Conservation (phyloP, 75 land plant genomes). For the Pseudotsuga menziesii region DNA sequence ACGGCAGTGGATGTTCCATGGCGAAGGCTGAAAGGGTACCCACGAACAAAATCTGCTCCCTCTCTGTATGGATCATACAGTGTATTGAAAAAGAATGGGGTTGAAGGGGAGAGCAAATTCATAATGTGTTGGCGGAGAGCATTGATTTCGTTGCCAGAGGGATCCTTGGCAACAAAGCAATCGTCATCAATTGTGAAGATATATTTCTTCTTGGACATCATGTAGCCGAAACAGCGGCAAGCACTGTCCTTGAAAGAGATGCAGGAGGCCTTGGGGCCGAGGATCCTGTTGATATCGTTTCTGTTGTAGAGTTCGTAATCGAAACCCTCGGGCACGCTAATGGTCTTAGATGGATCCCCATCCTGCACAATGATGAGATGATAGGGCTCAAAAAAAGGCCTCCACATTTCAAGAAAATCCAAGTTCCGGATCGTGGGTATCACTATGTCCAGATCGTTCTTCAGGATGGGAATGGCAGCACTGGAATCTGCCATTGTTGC, state of each 20-base stretch:
- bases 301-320: constrained; percentile 73
- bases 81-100: constrained; percentile 81
- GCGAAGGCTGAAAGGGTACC: constrained; percentile 80
- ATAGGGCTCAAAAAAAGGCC: constrained; percentile 62
- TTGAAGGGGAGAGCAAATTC: constrained; percentile 66
- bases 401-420: constrained; percentile 71
- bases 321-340: constrained; percentile 60
- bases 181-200: constrained; percentile 71
- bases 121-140: constrained; percentile 86
- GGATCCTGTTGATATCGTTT: constrained; percentile 58
- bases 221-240: constrained; percentile 67
- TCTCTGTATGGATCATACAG: constrained; percentile 75
- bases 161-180: constrained; percentile 81
- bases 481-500: background rate
- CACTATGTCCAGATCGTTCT: constrained; percentile 64
- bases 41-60: constrained; percentile 82
- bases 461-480: constrained; percentile 15
- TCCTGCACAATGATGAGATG: constrained; percentile 70
- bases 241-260: constrained; percentile 77
- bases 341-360: constrained; percentile 50
- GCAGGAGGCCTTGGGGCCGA: constrained; percentile 60
- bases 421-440: constrained; percentile 61
- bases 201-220: constrained; percentile 72
- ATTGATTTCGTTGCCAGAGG: constrained; percentile 67
- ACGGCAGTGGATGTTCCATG: constrained; percentile 73